A percentile compares a stretch with the other conserved stretches of the same genome.
Conservation (phyloP, 805 yeast genomes). For the Metschnikowia reukaufii region DNA sequence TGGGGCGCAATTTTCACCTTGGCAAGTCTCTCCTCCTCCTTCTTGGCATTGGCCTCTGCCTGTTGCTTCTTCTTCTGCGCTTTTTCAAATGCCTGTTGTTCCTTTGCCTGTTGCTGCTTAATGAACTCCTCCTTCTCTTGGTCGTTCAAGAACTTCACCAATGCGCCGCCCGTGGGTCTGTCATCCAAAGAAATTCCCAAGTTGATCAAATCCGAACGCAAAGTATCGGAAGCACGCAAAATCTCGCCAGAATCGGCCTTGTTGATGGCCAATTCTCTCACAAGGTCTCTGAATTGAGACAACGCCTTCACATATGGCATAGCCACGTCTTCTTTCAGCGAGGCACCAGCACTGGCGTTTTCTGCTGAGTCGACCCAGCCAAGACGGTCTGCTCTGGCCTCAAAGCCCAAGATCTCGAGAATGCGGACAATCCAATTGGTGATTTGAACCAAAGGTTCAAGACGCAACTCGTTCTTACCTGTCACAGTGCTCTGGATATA, state of each 20-base stretch:
- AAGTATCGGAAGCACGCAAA: slow-evolving; percentile 67
- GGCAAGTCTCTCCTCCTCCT: slow-evolving; percentile 60
- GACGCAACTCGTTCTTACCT: slow-evolving; percentile 47
- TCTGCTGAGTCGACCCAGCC: slow-evolving; percentile 69
- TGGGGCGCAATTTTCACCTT: slow-evolving; percentile 69
- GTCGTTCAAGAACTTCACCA: slow-evolving; percentile 74
- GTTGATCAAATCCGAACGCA: slow-evolving; percentile 70
- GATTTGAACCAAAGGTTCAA: slow-evolving; percentile 65
- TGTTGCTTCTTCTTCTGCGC: slow-evolving; percentile 58
- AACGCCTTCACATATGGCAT: slow-evolving; percentile 80
- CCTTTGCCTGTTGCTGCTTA: slow-evolving; percentile 51
- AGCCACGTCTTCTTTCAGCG: slow-evolving; percentile 59
- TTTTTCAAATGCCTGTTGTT: slow-evolving; percentile 55
- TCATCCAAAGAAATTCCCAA: slow-evolving; percentile 88
- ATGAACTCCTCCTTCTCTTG: slow-evolving; percentile 68
- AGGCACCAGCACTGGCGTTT: slow-evolving; percentile 20
- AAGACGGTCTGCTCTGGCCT: slow-evolving; percentile 60
- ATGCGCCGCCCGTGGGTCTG: slow-evolving; percentile 75
- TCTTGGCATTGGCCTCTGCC: slow-evolving; percentile 51
- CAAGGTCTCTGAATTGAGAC: slow-evolving; percentile 77
- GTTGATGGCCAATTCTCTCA: slow-evolving; percentile 71
- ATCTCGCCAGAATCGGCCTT: slow-evolving; percentile 52
- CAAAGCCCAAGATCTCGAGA: slow-evolving; percentile 73
- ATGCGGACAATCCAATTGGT: slow-evolving; percentile 72
- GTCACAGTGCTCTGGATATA: slow-evolving; percentile 57